Base-by-base conservation (phyloP, 768 basidiomycete genomes). In the Lactarius hatsudake region DNA sequence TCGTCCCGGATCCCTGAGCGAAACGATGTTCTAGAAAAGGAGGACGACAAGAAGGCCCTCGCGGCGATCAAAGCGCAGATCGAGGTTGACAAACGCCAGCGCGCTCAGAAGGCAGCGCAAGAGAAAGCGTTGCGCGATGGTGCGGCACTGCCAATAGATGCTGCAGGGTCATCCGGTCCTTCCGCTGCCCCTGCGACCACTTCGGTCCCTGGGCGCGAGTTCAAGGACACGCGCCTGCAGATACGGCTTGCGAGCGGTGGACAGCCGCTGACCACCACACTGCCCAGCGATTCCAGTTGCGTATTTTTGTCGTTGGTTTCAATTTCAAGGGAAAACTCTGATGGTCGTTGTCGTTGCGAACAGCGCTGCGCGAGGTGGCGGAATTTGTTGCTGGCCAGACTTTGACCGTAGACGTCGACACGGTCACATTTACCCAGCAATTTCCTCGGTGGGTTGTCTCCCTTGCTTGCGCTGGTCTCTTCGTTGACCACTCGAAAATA, bases 81-180 rank as follows among this genome's bases (percentile, higher is more conserved):
- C 71, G 95, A 96, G 77, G 92, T 89, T 0, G 96, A 97, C 80
- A 98, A 95, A 79, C 85, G 86, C 61, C 89, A 86, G 10, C 87
- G 96, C 23, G 93, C 93, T 0, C 94, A 91, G 74, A 95, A 92
- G 73, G 82, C 88, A 1, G 95, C 95, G 0, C 81, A 88, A 57
- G 96, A 98, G 78, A 98, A 98, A 75, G 96, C 95, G 0, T 75
- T 96, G 8, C 85, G 96, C 38, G 94, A 96, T 42, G 96, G 96
- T 1, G 79, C 80, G 30, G 75, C 78, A 17, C 63, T 76, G 26
- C 67, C 79, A 23, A 55, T 76, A 15, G 71, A 77, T 1, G 58
- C 74, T 0, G 69, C 80, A 5, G 71, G 78, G 9, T 70, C 81
- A 3, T 66, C 82, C 0, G 72, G 78, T 0, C 70, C 81, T 0